Percentiles rank a stretch among this genome's conserved stretches.
These are phyloP conservation scores for Annulohypoxylon nitens DNA, from an alignment of 495 filamentous ascomycete genomes.

Conservation along the genomic window DNA sequence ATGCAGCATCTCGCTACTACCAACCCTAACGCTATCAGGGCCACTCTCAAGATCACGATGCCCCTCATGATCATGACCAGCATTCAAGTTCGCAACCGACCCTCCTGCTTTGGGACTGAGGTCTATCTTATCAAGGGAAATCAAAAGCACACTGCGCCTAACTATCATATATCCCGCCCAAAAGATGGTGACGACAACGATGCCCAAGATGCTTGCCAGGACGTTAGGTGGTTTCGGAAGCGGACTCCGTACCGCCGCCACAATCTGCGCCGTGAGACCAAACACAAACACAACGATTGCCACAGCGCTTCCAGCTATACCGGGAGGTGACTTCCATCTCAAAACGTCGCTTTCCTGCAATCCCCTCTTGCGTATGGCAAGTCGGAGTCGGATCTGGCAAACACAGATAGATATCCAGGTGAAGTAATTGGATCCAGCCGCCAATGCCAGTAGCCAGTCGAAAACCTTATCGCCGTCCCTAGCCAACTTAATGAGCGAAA, in stretches of 20 bases:
- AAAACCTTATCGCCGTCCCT: slow-evolving; percentile 52
- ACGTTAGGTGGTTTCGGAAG: slow-evolving; percentile 33
- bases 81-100: background rate
- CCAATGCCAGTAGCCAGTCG: slow-evolving; percentile 73
- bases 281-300: slow-evolving; percentile 43
- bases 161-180: slow-evolving; percentile 45
- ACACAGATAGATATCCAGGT: slow-evolving; percentile 75
- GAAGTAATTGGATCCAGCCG: slow-evolving; percentile 72
- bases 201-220: slow-evolving; percentile 41
- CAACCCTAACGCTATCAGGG: background rate
- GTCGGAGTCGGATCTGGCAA: slow-evolving; percentile 75
- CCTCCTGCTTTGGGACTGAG: slow-evolving; percentile 27
- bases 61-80: background rate
- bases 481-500: slow-evolving; percentile 42
- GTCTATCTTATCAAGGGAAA: slow-evolving; percentile 43
- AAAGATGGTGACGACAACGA: slow-evolving; percentile 35
- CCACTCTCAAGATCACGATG: slow-evolving; percentile 29
- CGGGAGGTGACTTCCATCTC: slow-evolving; percentile 41
- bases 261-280: slow-evolving; percentile 45
- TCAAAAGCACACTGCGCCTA: slow-evolving; percentile 23
- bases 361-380: slow-evolving; percentile 51
- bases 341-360: slow-evolving; percentile 26
- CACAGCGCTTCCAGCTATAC: slow-evolving; percentile 35
- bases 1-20: background rate
- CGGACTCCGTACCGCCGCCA: slow-evolving; percentile 35